Conservation (phyloP, 257 asterid genomes). For the Nyctanthes arbortristis region DNA sequence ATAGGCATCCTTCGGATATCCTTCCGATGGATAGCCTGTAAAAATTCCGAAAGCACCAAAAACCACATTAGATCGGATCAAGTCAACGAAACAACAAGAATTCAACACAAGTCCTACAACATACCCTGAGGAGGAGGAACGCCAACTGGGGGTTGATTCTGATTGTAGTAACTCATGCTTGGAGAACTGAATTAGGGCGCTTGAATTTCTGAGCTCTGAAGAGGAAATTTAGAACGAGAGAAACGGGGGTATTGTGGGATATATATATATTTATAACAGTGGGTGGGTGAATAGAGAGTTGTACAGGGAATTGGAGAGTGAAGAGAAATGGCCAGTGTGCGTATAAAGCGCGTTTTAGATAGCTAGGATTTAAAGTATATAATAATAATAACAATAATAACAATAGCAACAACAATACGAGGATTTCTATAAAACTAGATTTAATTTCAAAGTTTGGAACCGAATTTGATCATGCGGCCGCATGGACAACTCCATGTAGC, state of each 20-base stretch:
- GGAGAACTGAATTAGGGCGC: background rate
- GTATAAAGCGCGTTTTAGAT: too few relatives aligned
- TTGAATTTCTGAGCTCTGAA: background rate
- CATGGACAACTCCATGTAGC: too few relatives aligned
- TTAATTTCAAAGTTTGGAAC: too few relatives aligned
- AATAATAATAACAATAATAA: too few relatives aligned
- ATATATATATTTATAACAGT: background rate
- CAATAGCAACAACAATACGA: too few relatives aligned
- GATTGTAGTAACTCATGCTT: slow-evolving; percentile 72
- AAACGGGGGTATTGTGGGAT: background rate
- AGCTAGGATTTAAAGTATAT: too few relatives aligned
- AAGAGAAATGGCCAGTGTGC: background rate
- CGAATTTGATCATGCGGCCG: too few relatives aligned
- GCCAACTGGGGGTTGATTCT: slow-evolving; percentile 65
- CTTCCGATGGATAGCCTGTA: slow-evolving; percentile 80
- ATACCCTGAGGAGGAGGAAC: slow-evolving; percentile 78
- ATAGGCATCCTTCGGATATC: slow-evolving; percentile 72
- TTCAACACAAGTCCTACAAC: background rate
- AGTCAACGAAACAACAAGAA: background rate
- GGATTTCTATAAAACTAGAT: too few relatives aligned
- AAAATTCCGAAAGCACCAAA: background rate
- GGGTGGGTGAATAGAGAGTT: background rate
- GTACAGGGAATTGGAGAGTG: background rate
- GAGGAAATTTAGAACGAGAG: background rate
- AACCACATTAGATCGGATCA: background rate